Percentiles rank a stretch among this genome's conserved stretches.
phyloP scores from a whole-genome alignment of 495 filamentous ascomycete genomes.

The Podospora sp. region DNA sequence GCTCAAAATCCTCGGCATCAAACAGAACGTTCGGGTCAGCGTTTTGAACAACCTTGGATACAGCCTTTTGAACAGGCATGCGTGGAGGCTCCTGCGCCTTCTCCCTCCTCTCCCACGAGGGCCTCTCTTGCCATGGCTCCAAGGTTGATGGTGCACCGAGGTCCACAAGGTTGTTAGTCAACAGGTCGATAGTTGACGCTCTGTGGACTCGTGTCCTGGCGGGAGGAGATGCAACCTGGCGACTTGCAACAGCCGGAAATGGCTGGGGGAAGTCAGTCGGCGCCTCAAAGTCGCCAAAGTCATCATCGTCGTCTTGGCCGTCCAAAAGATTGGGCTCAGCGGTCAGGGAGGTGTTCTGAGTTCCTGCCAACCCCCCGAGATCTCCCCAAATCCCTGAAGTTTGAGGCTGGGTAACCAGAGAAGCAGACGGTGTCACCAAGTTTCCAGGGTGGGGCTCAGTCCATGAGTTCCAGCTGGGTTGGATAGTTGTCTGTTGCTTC shows the following conservation, averaged over 20 bases:
- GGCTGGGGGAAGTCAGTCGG: slow-evolving; percentile 16
- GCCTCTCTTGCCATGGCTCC: slow-evolving; percentile 24
- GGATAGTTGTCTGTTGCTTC: slow-evolving; percentile 22
- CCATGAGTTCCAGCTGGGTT: slow-evolving; percentile 19
- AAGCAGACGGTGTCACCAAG: no score
- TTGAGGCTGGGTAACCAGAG: slow-evolving; percentile 9
- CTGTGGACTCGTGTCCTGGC: slow-evolving; percentile 36
- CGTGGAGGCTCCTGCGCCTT: background rate
- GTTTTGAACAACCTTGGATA: slow-evolving; percentile 24
- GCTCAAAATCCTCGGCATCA: slow-evolving; percentile 52
- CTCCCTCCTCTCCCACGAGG: slow-evolving; percentile 24
- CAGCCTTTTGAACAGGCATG: background rate
- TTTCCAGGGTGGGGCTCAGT: slow-evolving; percentile 11
- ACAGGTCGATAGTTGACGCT: slow-evolving; percentile 47
- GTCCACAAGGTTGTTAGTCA: slow-evolving; percentile 49
- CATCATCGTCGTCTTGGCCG: slow-evolving; percentile 61
- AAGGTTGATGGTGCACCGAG: slow-evolving; percentile 25
- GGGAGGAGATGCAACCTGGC: slow-evolving; percentile 16
- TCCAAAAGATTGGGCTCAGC: slow-evolving; percentile 12
- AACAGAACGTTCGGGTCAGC: slow-evolving; percentile 50
- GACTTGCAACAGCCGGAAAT: slow-evolving; percentile 6
- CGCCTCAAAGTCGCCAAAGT: slow-evolving; percentile 77
- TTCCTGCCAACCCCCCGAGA: slow-evolving; percentile 21
- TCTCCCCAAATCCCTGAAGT: slow-evolving; percentile 25
- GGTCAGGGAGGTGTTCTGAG: slow-evolving; percentile 11